Evolutionary conservation across 495 filamentous ascomycete species (phyloP).

Genomic region (Glarea lozoyensis): DNA sequence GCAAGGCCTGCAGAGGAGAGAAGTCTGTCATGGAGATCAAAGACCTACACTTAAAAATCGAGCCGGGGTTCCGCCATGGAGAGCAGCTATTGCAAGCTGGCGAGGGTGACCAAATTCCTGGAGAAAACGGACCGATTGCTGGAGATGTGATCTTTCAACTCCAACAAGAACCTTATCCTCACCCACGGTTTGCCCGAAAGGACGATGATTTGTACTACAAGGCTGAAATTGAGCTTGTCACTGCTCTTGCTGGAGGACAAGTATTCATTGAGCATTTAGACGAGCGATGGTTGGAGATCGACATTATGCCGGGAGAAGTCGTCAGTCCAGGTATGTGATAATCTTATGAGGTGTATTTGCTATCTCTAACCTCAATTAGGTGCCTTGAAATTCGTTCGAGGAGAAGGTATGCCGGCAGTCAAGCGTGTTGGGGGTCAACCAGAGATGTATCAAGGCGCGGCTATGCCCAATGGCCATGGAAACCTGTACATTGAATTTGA

Average conservation of each 20-base stretch:
- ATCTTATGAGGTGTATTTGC: not conserved
- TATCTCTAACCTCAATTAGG: constrained; percentile 38
- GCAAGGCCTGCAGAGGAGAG: constrained; percentile 90
- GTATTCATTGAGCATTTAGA: constrained; percentile 95
- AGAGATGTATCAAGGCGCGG: too few relatives aligned
- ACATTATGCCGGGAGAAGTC: constrained; percentile 85
- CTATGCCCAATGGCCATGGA: constrained; percentile 93
- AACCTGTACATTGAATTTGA: constrained; percentile 98
- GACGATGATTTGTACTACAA: constrained; percentile 95
- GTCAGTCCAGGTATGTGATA: constrained; percentile 75
- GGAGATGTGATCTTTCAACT: constrained; percentile 97
- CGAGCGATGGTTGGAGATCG: constrained; percentile 88
- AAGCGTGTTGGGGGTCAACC: too few relatives aligned
- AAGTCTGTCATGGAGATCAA: constrained; percentile 97
- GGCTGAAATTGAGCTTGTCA: constrained; percentile 91
- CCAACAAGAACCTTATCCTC: constrained; percentile 96
- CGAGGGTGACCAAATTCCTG: constrained; percentile 94
- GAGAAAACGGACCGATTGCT: constrained; percentile 76
- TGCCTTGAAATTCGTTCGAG: constrained; percentile 85
- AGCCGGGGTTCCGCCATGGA: constrained; percentile 85
- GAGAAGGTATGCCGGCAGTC: constrained; percentile 96
- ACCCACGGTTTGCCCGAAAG: constrained; percentile 88
- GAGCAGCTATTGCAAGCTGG: constrained; percentile 94
- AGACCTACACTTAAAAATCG: constrained; percentile 95
- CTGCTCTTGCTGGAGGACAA: constrained; percentile 80